Percentiles rank a stretch among this genome's conserved stretches.
Evolutionary conservation across 352 stramenopile species (phyloP).

Genomic region (Hyaloperonospora brassicae): DNA sequence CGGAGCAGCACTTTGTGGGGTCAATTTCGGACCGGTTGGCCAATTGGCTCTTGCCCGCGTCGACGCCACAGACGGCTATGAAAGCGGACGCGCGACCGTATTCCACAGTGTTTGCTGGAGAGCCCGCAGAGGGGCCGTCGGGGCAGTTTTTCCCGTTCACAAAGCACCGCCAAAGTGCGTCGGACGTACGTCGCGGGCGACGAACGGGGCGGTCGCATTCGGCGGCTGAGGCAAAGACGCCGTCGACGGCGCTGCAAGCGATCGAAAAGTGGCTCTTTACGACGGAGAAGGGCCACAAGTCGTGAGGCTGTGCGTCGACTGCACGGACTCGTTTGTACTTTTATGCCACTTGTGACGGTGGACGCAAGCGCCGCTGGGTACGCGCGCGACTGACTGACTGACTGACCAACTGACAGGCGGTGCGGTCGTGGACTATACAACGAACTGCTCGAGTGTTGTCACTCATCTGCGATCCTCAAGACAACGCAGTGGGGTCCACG

Average conservation of each 20-base stretch:
- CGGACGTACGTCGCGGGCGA: constrained; percentile 10
- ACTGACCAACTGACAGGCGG: too few species aligned
- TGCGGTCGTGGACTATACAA: too few species aligned
- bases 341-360: too few species aligned
- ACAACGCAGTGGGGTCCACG: too few species aligned
- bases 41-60: constrained; percentile 48
- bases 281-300: constrained; percentile 32
- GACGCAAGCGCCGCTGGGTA: too few species aligned
- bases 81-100: constrained; percentile 7
- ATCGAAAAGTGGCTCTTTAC: constrained; percentile 58
- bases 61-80: constrained; percentile 3
- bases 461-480: too few species aligned
- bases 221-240: constrained; percentile 16
- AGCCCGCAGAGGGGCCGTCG: constrained; percentile 9
- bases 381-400: too few species aligned
- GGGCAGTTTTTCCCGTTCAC: constrained; percentile 32
- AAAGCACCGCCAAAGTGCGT: constrained; percentile 20
- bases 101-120: constrained; percentile 5
- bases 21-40: constrained; percentile 44
- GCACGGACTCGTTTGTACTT: too few species aligned
- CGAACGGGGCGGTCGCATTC: constrained; percentile 14
- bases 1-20: constrained; percentile 25
- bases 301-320: constrained; percentile 23
- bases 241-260: constrained; percentile 26
- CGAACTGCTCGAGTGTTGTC: too few species aligned